Base-by-base conservation (phyloP, 345 rosid species). In the Eucalyptus coolabah region DNA sequence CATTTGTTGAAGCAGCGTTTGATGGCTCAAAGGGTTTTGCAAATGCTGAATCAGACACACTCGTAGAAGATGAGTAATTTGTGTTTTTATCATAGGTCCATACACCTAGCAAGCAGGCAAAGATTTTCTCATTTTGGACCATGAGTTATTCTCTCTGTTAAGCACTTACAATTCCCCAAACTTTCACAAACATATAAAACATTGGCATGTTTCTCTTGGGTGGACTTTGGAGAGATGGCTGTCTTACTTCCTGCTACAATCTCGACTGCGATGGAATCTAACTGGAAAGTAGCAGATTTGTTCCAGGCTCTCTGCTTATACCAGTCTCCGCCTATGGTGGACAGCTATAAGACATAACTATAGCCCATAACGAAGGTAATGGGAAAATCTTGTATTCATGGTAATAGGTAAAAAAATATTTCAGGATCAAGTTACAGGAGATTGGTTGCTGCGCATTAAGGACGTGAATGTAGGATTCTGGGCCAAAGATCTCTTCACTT, bases 251-350 rank as follows among this genome's bases (percentile, higher is more conserved):
- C 24, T 91, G 93, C 90, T 89, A 89, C 91, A 88, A 94, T 91
- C 89, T 92, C 19, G 18, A 50, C 0, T 92, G 95, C 89, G 87
- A 92, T 19, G 95, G 94, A 2, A 93, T 93, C 82, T 90, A 92
- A n/a, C 89, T 69, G 21, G 34, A 65, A 50, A 89, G 63, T 67
- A 30, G 8, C 2, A 32, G 9, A 2, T 3, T 87, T 6, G 86
- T 65, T 18, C 15, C 86, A 14, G 95, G 93, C 17, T 69, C 14
- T 11, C 6, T 34, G 12, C 4, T 92, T 49, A 2, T 2, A 5
- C 88, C 83, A 0, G 34, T 91, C 14, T 94, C 95, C 9, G 83
- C 19, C 28, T 89, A 90, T 14, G n/a, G 81, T 44, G 91, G 90
- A 14, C 8, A 1, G 4, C 95, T 93, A 86, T 18, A 15, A 28